Evolutionary conservation across 257 asterid genomes (phyloP), one percentile per base, ranked within the genome.

Genomic region (Craterostigma plantagineum): DNA sequence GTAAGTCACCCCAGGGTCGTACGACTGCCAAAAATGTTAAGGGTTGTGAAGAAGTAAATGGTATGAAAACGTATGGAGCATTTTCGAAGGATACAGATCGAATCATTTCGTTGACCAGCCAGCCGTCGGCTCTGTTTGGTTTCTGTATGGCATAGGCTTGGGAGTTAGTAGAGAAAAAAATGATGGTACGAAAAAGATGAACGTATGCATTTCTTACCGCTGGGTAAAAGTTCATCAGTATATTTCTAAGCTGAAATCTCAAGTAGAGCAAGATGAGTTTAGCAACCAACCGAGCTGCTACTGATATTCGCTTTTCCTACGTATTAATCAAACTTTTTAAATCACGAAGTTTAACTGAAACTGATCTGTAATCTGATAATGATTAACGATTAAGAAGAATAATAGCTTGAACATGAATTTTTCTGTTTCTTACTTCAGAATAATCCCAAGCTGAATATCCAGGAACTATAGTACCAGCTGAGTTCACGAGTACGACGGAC

Each of bases 61-160:
- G 10, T n/a, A 9, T 8, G 11, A 10, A 36, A 36, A 12, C 14
- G 12, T 12, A 10, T 10, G 40, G 8, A 36, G 47, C 34, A 4
- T 12, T 15, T 33, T 33, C 12, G 42, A 58, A 81, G 96, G 96
- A 85, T 85, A 85, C 96, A 23, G 96, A 79, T 81, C 96, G 79
- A 48, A 71, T 63, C 96, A 85, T 85, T 63, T 75, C 91, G 50
- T 57, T 45, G 40, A 66, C 50, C 48, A 85, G 91, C 82, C 66
- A 54, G 43, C 72, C 83, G 63, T 85, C 81, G 8, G 70, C 92
- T 52, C 86, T 76, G 38, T 55, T 68, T 1, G 71, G 46, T 64
- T 59, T 69, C 96, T 85, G 90, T 64, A 65, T 14, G 48, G 43
- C 17, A 58, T 30, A 42, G n/a, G n/a, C n/a, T n/a, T n/a, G n/a